Conservation (phyloP, 163 green algal genomes). For the Dunaliella salina region DNA sequence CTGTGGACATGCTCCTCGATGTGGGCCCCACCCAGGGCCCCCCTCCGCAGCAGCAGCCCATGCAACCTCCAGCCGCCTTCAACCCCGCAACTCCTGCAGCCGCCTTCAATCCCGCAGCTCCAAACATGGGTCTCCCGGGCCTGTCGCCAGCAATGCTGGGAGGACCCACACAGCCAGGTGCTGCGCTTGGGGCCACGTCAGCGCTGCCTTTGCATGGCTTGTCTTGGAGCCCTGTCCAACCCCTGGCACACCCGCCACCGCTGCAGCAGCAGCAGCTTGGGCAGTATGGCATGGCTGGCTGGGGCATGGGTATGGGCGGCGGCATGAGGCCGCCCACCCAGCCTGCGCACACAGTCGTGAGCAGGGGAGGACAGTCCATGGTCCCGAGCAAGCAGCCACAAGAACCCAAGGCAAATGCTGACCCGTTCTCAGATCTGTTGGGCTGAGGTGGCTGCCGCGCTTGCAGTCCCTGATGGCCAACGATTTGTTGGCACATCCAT, state of each 20-base stretch:
- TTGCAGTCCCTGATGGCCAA: too few relatives aligned
- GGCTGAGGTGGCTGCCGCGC: neutral
- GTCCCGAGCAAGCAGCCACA: neutral
- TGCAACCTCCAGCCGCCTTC: neutral
- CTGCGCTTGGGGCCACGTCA: too few relatives aligned
- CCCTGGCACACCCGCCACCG: neutral
- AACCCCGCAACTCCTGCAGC: neutral
- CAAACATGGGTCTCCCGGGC: too few relatives aligned
- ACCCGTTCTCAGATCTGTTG: slow-evolving; percentile 24
- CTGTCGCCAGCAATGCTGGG: too few relatives aligned
- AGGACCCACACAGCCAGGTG: too few relatives aligned
- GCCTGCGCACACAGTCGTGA: too few relatives aligned
- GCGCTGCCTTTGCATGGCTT: too few relatives aligned
- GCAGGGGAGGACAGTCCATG: neutral
- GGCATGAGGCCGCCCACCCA: neutral
- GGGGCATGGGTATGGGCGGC: neutral
- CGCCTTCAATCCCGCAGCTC: too few relatives aligned
- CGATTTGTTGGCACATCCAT: too few relatives aligned
- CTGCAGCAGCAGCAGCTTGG: neutral
- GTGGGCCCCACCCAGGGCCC: too few relatives aligned
- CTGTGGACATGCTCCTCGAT: neutral
- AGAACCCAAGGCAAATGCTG: neutral
- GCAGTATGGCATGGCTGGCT: neutral
- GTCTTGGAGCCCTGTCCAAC: too few relatives aligned
- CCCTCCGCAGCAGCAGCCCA: neutral